These are phyloP conservation scores for Taphrina wiesneri DNA, from an alignment of 1,139 yeast genomes.

Conservation along the genomic window DNA sequence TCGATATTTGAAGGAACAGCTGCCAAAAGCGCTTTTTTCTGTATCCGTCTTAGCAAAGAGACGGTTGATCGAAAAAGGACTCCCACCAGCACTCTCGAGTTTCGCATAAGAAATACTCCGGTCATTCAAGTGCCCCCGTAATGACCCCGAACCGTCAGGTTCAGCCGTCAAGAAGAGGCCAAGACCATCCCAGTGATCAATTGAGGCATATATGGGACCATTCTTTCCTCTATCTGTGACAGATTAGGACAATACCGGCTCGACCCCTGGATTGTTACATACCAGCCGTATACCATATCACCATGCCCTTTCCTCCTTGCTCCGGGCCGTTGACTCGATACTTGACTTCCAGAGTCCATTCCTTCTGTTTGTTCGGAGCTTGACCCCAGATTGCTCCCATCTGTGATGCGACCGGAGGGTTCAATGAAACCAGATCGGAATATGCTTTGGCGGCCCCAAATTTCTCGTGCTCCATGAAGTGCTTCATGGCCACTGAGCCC, in stretches of 20 bases:
- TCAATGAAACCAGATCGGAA: slow-evolving; percentile 17
- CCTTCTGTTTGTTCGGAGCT: slow-evolving; percentile 41
- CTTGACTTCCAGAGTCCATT: slow-evolving; percentile 46
- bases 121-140: slow-evolving; percentile 49
- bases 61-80: slow-evolving; percentile 25
- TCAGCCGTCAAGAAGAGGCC: slow-evolving; percentile 46
- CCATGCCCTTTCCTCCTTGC: slow-evolving; percentile 46
- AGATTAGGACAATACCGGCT: background rate
- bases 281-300: slow-evolving; percentile 46
- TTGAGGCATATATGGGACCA: slow-evolving; percentile 47
- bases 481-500: background rate
- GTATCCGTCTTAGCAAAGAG: slow-evolving; percentile 32
- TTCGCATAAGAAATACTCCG: slow-evolving; percentile 40
- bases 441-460: slow-evolving; percentile 28
- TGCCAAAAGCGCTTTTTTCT: slow-evolving; percentile 44
- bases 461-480: slow-evolving; percentile 8
- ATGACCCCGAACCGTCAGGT: slow-evolving; percentile 41
- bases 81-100: slow-evolving; percentile 26
- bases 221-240: slow-evolving; percentile 33
- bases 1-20: slow-evolving; percentile 47
- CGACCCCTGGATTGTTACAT: slow-evolving; percentile 24
- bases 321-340: slow-evolving; percentile 44
- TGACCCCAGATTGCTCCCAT: slow-evolving; percentile 46
- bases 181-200: slow-evolving; percentile 49
- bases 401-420: slow-evolving; percentile 35